A percentile compares a stretch with the other conserved stretches of the same genome.
Conservation (phyloP, 352 stramenopile genomes). For the Globisporangium recalcitrans region DNA sequence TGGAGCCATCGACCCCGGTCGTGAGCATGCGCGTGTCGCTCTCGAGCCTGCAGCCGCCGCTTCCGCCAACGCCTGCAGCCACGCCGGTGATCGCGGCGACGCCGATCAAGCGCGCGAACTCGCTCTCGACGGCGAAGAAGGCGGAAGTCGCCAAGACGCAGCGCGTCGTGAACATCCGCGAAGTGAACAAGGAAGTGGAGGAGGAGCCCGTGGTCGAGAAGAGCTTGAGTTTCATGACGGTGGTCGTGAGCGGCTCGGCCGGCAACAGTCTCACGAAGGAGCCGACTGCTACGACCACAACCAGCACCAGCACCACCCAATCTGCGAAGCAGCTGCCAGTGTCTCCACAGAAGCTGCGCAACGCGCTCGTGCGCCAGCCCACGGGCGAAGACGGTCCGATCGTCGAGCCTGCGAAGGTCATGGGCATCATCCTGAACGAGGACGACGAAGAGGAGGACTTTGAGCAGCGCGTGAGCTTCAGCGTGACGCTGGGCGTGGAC, state of each 20-base stretch:
- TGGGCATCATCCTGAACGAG: slow-evolving; percentile 64
- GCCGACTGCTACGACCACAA: slow-evolving; percentile 14
- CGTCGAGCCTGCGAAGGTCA: slow-evolving; percentile 66
- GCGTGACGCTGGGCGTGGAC: slow-evolving; percentile 72
- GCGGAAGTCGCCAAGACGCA: slow-evolving; percentile 52
- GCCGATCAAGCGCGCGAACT: slow-evolving; percentile 60
- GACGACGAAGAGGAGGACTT: slow-evolving; percentile 40
- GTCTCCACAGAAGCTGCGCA: slow-evolving; percentile 6
- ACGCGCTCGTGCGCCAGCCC: slow-evolving; percentile 51
- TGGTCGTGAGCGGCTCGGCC: slow-evolving; percentile 37
- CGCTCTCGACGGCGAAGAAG: slow-evolving; percentile 49
- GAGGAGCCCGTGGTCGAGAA: slow-evolving; percentile 13
- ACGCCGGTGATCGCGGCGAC: slow-evolving; percentile 22
- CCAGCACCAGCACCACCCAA: slow-evolving; percentile 9
- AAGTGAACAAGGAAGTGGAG: slow-evolving; percentile 24
- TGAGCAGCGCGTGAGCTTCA: slow-evolving; percentile 74
- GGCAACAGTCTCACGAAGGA: slow-evolving; percentile 19
- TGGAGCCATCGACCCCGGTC: slow-evolving; percentile 31
- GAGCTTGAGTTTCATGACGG: slow-evolving; percentile 31
- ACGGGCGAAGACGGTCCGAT: slow-evolving; percentile 74
- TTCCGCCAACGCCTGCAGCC: slow-evolving; percentile 24
- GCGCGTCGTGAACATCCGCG: slow-evolving; percentile 76
- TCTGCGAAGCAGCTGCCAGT: slow-evolving; percentile 18
- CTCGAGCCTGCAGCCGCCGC: slow-evolving; percentile 40
- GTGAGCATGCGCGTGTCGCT: slow-evolving; percentile 45